Percentiles rank a stretch among this genome's conserved stretches.
Conservation (phyloP, 2,329 filamentous ascomycete genomes). For the Curvularia verruculosa region DNA sequence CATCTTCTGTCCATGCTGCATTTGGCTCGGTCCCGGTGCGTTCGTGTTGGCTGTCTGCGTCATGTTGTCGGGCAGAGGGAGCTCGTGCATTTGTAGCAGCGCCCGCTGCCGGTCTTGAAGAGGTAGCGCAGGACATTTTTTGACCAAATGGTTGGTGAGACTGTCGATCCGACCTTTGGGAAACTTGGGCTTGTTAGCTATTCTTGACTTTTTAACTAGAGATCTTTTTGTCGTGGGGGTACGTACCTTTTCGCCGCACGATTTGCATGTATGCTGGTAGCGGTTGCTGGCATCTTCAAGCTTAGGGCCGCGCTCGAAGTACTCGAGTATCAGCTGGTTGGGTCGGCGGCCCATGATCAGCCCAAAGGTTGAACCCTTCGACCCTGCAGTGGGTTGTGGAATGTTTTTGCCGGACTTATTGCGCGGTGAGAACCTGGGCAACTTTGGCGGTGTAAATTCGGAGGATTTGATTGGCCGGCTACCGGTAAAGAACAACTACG, state of each 20-base stretch:
- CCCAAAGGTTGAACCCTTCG: slow-evolving; percentile 9
- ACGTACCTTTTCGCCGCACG: slow-evolving; percentile 74
- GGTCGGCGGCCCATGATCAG: slow-evolving; percentile 77
- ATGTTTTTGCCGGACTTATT: slow-evolving; percentile 18
- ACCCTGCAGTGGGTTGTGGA: slow-evolving; percentile 13
- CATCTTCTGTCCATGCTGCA: slow-evolving; percentile 41
- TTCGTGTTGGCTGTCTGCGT: slow-evolving; percentile 28
- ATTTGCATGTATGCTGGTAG: slow-evolving; percentile 89
- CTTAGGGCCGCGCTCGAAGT: slow-evolving; percentile 86
- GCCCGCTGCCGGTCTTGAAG: slow-evolving; percentile 77
- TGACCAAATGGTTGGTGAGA: slow-evolving; percentile 79
- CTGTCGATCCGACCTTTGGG: slow-evolving; percentile 88
- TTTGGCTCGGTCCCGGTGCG: slow-evolving; percentile 21
- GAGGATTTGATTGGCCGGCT: neutral
- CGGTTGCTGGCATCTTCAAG: slow-evolving; percentile 88
- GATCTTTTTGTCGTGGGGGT: slow-evolving; percentile 22
- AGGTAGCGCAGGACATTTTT: slow-evolving; percentile 82
- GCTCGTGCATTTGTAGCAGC: slow-evolving; percentile 72
- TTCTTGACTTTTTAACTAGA: slow-evolving; percentile 9
- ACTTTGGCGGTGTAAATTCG: slow-evolving; percentile 6
- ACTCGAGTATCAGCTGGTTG: slow-evolving; percentile 83
- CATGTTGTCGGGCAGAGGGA: slow-evolving; percentile 56
- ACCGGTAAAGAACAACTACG: neutral
- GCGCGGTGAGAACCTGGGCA: slow-evolving; percentile 15
- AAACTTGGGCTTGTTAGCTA: slow-evolving; percentile 58